Base-by-base conservation (phyloP, 2,329 filamentous ascomycete species). In the Aspergillus fumigatiaffinis region DNA sequence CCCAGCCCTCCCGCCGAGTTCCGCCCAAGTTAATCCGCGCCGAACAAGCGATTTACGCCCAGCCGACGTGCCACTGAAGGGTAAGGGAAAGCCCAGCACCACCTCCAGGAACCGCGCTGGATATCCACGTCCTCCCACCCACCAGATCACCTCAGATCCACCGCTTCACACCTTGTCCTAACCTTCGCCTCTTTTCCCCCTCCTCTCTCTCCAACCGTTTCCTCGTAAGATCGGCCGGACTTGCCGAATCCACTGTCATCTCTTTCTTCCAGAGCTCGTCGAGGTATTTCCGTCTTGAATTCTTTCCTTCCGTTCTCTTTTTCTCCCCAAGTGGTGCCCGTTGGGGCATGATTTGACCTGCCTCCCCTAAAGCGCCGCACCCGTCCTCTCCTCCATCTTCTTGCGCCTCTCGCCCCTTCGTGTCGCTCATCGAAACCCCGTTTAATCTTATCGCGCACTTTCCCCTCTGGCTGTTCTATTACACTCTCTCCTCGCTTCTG, bases 21-120 rank as follows among this genome's bases (percentile, higher is more conserved):
- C 66, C 63, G 66, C 52, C 2, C 53, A 60, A 54, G 67, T 68
- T 73, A 62, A 68, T 73, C 71, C 70, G 70, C 29, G 66, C 70
- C 71, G 71, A 71, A 67, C 71, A 73, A 73, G 71, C 70, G 70
- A 73, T 66, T 68, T 65, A 66, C 68, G 68, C 66, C 64, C 67
- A 66, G 61, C 54, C 60, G 28, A 41, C 32, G 32, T 38, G 32
- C 44, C 10, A 29, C 50, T 26, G 49, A 51, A 50, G 23, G 21
- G 29, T 25, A 32, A 51, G 54, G 50, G 52, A 60, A 51, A 17
- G 28, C 29, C 29, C 20, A 32, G 49, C 59, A 57, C 59, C 59
- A 60, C 55, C 63, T 66, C 63, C 64, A 65, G 63, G 63, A 58
- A 66, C 62, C 59, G 63, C 61, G 64, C 61, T 61, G 61, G 63